Evolutionary conservation across 1,139 yeast species (phyloP).

Genomic region (Candida albicans): DNA sequence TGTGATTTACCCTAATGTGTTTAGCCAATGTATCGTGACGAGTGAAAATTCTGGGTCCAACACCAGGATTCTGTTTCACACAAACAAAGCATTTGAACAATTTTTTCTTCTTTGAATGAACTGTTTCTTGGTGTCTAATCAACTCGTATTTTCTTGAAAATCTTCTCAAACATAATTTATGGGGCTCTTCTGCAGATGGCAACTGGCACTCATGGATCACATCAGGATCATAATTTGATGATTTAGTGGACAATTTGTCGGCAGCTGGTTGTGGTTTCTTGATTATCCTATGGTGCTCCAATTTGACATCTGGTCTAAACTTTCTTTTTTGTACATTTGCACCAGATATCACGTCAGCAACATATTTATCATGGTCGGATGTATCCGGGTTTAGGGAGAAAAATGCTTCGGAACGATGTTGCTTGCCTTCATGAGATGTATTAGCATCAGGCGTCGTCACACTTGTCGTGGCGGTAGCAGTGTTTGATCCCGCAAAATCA

Average conservation of each 20-base stretch:
- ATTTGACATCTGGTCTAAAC: constrained; percentile 13
- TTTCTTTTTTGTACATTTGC: constrained; percentile 23
- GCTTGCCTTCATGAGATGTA: constrained; percentile 8
- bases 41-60: constrained; percentile 73
- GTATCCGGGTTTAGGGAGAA: constrained; percentile 19
- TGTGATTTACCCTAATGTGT: constrained; percentile 88
- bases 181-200: constrained; percentile 47
- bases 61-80: constrained; percentile 55
- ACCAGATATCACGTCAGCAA: constrained; percentile 25
- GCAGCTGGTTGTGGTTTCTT: constrained; percentile 27
- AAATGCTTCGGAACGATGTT: constrained; percentile 16
- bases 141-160: constrained; percentile 94
- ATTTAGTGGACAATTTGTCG: constrained; percentile 31
- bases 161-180: constrained; percentile 70
- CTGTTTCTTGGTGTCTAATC: constrained; percentile 93
- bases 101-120: constrained; percentile 85
- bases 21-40: constrained; percentile 94
- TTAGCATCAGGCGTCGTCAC: constrained; percentile 6
- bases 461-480: constrained; percentile 11
- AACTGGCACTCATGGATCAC: constrained; percentile 51
- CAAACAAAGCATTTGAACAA: constrained; percentile 87
- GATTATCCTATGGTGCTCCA: constrained; percentile 17
- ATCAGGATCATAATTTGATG: constrained; percentile 51
- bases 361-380: constrained; percentile 30
- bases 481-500: background rate